phyloP scores from a whole-genome alignment of 75 land plant species.

The Picea glauca region DNA sequence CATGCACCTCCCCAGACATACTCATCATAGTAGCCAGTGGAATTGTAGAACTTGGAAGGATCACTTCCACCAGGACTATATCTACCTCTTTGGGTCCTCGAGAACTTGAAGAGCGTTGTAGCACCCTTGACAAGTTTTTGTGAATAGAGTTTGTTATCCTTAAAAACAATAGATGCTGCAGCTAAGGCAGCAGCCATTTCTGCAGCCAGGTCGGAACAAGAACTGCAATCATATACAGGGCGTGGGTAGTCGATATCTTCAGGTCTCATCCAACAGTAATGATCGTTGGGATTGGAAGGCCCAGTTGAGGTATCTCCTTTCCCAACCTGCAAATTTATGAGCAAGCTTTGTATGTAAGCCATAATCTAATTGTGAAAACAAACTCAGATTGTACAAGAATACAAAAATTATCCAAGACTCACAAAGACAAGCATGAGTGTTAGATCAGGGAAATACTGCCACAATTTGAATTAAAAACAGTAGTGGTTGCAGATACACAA shows the following conservation, averaged over 20 bases:
- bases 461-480: no score
- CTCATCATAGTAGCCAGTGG: conserved; percentile 93
- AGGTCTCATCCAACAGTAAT: conserved; percentile 93
- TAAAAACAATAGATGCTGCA: conserved; percentile 96
- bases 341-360: no score
- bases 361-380: no score
- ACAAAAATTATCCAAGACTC: no score
- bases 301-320: background rate
- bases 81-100: conserved; percentile 65
- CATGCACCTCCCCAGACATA: conserved; percentile 96
- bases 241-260: conserved; percentile 83
- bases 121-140: conserved; percentile 87
- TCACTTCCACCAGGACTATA: conserved; percentile 61
- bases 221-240: conserved; percentile 30
- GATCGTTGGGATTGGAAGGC: conserved; percentile 54
- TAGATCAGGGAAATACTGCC: no score
- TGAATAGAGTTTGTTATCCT: conserved; percentile 77
- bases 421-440: no score
- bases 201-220: conserved; percentile 85
- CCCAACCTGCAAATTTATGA: conserved; percentile 5
- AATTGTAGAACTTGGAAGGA: conserved; percentile 75
- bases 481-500: no score
- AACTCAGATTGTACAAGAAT: no score
- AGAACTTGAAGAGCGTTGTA: conserved; percentile 50
- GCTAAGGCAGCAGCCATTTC: conserved; percentile 99